A percentile compares a stretch with the other conserved stretches of the same genome.
Conservation (phyloP, 1,284 basidiomycete species). For the Xerocomus minutiporus region DNA sequence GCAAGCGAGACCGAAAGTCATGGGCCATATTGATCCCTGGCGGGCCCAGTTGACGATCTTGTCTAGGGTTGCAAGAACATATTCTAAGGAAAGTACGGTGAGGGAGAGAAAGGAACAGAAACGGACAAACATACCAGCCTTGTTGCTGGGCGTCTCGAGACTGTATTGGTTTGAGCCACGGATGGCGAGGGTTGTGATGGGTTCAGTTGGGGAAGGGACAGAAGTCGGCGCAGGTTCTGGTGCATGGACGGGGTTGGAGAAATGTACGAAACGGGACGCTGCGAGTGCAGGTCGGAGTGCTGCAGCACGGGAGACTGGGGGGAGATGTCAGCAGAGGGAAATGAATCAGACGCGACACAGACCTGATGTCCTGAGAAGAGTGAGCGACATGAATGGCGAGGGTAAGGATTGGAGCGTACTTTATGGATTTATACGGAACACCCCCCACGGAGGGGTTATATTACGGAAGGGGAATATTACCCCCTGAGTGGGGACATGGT, state of each 20-base stretch:
- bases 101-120: background rate
- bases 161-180: conserved; percentile 79
- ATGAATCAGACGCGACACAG: background rate
- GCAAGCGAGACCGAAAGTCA: conserved; percentile 98
- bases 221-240: conserved; percentile 36
- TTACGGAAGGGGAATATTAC: background rate
- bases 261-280: conserved; percentile 49
- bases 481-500: conserved; percentile 12
- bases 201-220: conserved; percentile 39
- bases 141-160: conserved; percentile 85
- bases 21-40: conserved; percentile 99
- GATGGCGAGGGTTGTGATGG: conserved; percentile 66
- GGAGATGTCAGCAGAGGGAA: background rate
- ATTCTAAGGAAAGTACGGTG: conserved; percentile 58
- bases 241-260: conserved; percentile 40
- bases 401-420: too few species aligned
- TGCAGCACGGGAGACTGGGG: conserved; percentile 35
- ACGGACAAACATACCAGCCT: conserved; percentile 62
- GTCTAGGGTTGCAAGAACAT: conserved; percentile 93
- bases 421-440: conserved; percentile 11
- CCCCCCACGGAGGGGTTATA: conserved; percentile 16
- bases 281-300: conserved; percentile 43
- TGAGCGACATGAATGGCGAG: conserved; percentile 43
- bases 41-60: conserved; percentile 98
- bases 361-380: conserved; percentile 47